Conservation (phyloP, 1,284 basidiomycete genomes). For the Pseudozyma sp. region DNA sequence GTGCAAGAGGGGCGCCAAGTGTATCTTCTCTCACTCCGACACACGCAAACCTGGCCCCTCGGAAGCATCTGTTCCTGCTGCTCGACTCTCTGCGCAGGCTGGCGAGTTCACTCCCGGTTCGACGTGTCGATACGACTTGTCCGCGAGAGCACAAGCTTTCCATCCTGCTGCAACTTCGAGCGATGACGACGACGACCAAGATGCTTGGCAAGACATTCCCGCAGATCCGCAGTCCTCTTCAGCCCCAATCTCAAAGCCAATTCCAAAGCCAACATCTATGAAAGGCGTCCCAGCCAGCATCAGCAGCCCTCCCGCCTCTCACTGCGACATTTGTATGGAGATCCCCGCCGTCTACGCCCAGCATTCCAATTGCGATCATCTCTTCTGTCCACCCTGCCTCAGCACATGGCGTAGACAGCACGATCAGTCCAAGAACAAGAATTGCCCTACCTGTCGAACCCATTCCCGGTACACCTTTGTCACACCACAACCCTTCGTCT, state of each 20-base stretch:
- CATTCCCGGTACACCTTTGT: constrained; percentile 33
- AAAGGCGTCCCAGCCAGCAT: constrained; percentile 22
- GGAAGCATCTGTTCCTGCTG: background rate
- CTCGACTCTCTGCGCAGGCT: constrained; percentile 16
- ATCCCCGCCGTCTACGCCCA: constrained; percentile 34
- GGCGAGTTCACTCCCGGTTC: constrained; percentile 9
- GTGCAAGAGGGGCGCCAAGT: constrained; percentile 36
- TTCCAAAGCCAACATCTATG: background rate
- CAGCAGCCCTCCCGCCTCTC: constrained; percentile 12
- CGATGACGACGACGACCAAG: constrained; percentile 2
- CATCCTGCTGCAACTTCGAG: background rate
- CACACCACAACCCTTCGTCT: constrained; percentile 21
- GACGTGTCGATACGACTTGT: background rate
- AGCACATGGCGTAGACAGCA: constrained; percentile 29
- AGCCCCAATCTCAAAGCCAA: background rate
- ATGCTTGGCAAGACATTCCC: constrained; percentile 9
- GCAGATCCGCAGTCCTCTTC: background rate
- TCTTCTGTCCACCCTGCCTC: constrained; percentile 46
- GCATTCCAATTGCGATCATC: constrained; percentile 43
- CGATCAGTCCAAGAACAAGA: constrained; percentile 24
- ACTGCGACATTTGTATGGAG: constrained; percentile 51
- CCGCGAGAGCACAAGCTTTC: constrained; percentile 21
- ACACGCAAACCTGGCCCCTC: background rate
- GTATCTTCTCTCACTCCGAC: constrained; percentile 32
- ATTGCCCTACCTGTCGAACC: constrained; percentile 43